Evolutionary conservation across 1,139 yeast species (phyloP).

Genomic region (Arxiozyma telluris): DNA sequence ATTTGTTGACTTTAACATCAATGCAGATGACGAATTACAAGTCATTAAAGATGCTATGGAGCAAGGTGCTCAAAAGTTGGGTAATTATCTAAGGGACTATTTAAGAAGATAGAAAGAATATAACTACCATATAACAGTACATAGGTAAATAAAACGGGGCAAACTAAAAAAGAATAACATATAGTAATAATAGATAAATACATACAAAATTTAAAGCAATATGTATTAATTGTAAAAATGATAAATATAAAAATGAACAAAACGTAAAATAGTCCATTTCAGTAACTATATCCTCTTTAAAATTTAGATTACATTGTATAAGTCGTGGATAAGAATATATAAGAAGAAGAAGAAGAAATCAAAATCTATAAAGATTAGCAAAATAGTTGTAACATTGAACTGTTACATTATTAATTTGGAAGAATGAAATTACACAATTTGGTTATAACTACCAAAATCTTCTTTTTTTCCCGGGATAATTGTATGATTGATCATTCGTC

Average conservation of each 20-base stretch:
- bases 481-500: neutral
- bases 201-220: neutral
- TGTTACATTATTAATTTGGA: neutral
- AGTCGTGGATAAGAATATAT: neutral
- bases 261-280: neutral
- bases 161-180: slow-evolving; percentile 7
- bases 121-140: neutral
- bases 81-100: slow-evolving; percentile 77
- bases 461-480: neutral
- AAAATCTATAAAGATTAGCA: neutral
- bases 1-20: slow-evolving; percentile 54
- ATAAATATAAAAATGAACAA: neutral
- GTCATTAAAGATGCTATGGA: slow-evolving; percentile 89
- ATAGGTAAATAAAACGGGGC: neutral
- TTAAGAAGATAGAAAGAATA: slow-evolving; percentile 36
- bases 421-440: too few species aligned
- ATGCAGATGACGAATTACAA: slow-evolving; percentile 68
- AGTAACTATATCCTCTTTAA: too few species aligned
- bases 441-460: neutral
- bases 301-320: neutral
- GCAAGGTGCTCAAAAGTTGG: slow-evolving; percentile 83
- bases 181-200: neutral
- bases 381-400: neutral
- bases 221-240: too few species aligned
- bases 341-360: neutral